Percentiles rank a stretch among this genome's conserved stretches.
Conservation (phyloP, 2,329 filamentous ascomycete species). For the Raffaelea arxii region DNA sequence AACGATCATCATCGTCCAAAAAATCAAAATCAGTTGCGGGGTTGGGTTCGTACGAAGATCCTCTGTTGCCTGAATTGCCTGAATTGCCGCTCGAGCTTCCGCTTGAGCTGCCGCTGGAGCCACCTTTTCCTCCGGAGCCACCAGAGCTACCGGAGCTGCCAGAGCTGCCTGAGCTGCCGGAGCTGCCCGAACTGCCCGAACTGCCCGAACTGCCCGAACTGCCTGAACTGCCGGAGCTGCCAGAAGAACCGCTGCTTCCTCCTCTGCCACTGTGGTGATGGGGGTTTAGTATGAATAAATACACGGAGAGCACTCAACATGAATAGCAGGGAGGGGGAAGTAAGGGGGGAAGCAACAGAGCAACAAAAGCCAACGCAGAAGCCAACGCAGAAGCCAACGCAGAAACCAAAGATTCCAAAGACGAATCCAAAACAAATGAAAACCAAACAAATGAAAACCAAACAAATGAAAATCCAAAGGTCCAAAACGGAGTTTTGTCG, state of each 20-base stretch:
- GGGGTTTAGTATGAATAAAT: not conserved
- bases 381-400: not conserved
- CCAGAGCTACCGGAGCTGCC: slow-evolving; percentile 1
- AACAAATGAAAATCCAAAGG: too few species aligned
- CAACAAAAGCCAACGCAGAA: not conserved
- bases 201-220: not conserved
- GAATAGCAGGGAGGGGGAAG: not conserved
- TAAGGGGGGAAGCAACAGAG: not conserved
- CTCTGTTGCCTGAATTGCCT: slow-evolving; percentile 12
- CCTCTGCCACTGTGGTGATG: not conserved
- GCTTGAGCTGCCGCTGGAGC: slow-evolving; percentile 8
- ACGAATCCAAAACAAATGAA: not conserved
- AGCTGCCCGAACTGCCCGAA: not conserved
- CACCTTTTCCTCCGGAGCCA: slow-evolving; percentile 2
- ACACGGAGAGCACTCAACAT: too few species aligned
- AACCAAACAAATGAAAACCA: not conserved
- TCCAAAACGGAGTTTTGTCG: too few species aligned
- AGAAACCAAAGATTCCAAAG: not conserved
- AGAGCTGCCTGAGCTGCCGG: not conserved
- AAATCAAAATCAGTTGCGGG: slow-evolving; percentile 1
- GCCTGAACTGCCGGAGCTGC: not conserved
- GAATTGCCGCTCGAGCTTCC: slow-evolving; percentile 17
- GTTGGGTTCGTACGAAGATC: slow-evolving; percentile 13
- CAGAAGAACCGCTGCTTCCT: not conserved
- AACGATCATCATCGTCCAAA: not conserved